Base-by-base conservation (phyloP, 2,329 filamentous ascomycete genomes). In the Penicillium sp. region DNA sequence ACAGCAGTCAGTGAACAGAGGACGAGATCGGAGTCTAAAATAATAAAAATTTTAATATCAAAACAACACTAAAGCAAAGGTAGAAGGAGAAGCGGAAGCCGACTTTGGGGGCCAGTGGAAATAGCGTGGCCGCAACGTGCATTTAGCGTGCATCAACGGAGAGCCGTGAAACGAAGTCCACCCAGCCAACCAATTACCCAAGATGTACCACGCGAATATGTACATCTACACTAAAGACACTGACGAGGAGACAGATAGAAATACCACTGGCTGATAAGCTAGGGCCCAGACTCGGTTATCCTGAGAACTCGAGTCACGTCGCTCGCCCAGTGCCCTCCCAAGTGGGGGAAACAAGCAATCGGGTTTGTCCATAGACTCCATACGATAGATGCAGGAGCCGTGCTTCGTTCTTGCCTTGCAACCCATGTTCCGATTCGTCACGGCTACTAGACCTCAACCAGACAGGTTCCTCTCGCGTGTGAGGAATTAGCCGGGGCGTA, bases 101-200 rank as follows among this genome's bases (percentile, higher is more conserved):
- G 28, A 35, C 2, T 49, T 22, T 28, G 47, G 47, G 47, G 47
- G n/a, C 28, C 14, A 20, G 47, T 49, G 47, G 47, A 49, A 49
- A 49, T 49, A 49, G 47, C 28, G 31, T 49, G 47, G 47, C 31
- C 34, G 47, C 47, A 35, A 47, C 15, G 43, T 47, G 47, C 47
- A 49, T 49, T 35, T 49, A 49, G 20, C 11, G 47, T 20, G 31
- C 47, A 35, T 15, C 17, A 48, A 31, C 3, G 25, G 25, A 31
- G 15, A 31, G 15, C 10, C 15, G 14, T 47, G 43, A 47, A 47
- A 47, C 43, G 11, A 34, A 6, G 3, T 28, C 45, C 45, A 28
- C 43, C 15, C 47, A 49, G n/a, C 28, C 28, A 49, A 49, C 17
- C 15, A 49, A 20, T 34, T 20, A 17, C 10, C 47, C n/a, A 17